A percentile compares a stretch with the other conserved stretches of the same genome.
Conservation (phyloP, 495 filamentous ascomycete genomes). For the Staphylotrichum tortipilum region DNA sequence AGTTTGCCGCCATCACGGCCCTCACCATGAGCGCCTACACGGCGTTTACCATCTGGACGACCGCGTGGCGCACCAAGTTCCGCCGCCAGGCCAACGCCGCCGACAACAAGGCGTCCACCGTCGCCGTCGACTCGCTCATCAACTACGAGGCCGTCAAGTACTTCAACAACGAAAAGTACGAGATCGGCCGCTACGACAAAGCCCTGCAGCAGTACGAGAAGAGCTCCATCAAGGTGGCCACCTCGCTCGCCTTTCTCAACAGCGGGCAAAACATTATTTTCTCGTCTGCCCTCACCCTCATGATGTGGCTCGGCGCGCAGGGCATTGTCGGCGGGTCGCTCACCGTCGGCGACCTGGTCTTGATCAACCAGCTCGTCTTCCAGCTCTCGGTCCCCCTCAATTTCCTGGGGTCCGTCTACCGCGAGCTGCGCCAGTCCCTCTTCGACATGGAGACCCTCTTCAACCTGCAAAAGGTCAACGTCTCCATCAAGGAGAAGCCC, state of each 20-base stretch:
- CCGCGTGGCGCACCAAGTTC: conserved; percentile 95
- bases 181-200: conserved; percentile 82
- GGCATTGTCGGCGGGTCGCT: conserved; percentile 73
- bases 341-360: conserved; percentile 93
- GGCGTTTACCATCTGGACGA: conserved; percentile 89
- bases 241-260: conserved; percentile 86
- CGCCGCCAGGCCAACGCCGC: conserved; percentile 89
- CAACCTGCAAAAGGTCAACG: conserved; percentile 96
- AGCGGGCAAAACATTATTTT: conserved; percentile 99
- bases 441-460: conserved; percentile 98
- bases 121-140: conserved; percentile 92
- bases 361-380: conserved; percentile 98
- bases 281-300: conserved; percentile 84
- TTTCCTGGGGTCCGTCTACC: conserved; percentile 91
- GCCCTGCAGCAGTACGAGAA: conserved; percentile 82
- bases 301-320: conserved; percentile 94
- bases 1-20: conserved; percentile 87
- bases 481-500: conserved; percentile 67
- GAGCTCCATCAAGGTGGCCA: conserved; percentile 92
- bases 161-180: conserved; percentile 97
- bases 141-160: conserved; percentile 99
- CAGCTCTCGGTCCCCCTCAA: conserved; percentile 94
- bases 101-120: conserved; percentile 89
- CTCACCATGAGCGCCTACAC: conserved; percentile 89
- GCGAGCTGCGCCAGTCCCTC: conserved; percentile 87